Conservation (phyloP, 345 rosid species). For the Punica granatum region DNA sequence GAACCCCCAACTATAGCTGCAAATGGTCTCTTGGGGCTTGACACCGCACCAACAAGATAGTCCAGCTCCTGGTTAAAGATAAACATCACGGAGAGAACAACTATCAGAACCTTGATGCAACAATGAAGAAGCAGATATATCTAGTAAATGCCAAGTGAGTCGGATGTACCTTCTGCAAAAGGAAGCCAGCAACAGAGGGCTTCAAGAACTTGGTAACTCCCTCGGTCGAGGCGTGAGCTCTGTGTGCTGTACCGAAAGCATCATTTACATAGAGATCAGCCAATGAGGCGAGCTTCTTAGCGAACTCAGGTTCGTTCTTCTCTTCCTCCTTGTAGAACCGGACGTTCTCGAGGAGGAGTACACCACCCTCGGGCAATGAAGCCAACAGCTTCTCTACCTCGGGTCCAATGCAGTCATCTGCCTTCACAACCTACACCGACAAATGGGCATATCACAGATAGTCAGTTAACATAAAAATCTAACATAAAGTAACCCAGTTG, state of each 20-base stretch:
- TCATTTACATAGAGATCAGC: conserved; percentile 85
- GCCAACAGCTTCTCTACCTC: conserved; percentile 73
- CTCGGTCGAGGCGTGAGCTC: conserved; percentile 93
- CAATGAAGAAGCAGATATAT: not conserved
- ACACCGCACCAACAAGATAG: conserved; percentile 92
- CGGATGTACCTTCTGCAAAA: conserved; percentile 67
- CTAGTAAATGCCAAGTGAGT: not conserved
- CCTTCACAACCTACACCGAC: conserved; percentile 57
- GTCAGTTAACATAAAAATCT: not conserved
- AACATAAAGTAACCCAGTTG: not conserved
- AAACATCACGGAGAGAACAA: not conserved
- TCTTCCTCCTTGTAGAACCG: conserved; percentile 92
- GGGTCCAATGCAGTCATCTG: conserved; percentile 67
- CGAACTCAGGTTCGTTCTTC: conserved; percentile 86
- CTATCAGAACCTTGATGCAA: not conserved
- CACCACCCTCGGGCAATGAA: conserved; percentile 60
- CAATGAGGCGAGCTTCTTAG: conserved; percentile 81
- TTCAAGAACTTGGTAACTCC: conserved; percentile 77
- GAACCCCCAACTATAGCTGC: conserved; percentile 96
- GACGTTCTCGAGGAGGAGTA: conserved; percentile 78
- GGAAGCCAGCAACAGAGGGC: conserved; percentile 94
- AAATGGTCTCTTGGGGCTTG: conserved; percentile 85
- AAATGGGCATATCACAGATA: not conserved
- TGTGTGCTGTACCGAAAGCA: conserved; percentile 90
- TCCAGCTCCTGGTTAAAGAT: conserved; percentile 61